Percentiles rank a stretch among this genome's conserved stretches.
phyloP scores from a whole-genome alignment of 306 rosid genomes.

The Quillaja saponaria region DNA sequence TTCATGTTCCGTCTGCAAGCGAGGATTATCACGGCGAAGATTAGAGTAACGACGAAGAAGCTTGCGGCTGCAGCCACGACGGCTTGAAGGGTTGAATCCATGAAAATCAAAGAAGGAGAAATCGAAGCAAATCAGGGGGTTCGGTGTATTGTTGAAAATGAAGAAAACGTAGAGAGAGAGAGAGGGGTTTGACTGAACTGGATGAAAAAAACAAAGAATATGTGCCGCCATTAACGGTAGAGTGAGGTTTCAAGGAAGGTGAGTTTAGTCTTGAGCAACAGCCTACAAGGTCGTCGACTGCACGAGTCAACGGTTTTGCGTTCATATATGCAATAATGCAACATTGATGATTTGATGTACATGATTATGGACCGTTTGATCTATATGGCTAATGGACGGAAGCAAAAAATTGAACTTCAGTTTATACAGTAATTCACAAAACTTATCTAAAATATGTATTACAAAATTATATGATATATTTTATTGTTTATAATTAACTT shows the following conservation, averaged over 20 bases:
- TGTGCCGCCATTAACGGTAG: background rate
- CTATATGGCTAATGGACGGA: no score
- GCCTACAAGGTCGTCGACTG: background rate
- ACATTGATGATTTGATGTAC: no score
- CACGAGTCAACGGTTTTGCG: slow-evolving; percentile 19
- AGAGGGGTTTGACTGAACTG: background rate
- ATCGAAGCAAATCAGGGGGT: background rate
- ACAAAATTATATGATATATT: no score
- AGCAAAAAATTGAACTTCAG: no score
- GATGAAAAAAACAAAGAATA: background rate
- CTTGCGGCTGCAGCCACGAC: slow-evolving; percentile 48
- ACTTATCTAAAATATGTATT: no score
- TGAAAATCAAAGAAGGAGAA: background rate
- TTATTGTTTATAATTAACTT: no score
- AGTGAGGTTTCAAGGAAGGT: slow-evolving; percentile 19
- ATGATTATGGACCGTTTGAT: no score
- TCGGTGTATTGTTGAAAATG: background rate
- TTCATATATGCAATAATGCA: no score
- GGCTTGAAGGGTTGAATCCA: slow-evolving; percentile 13
- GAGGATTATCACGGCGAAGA: slow-evolving; percentile 40
- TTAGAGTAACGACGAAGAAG: slow-evolving; percentile 50
- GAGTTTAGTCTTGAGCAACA: background rate
- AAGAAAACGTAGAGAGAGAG: background rate
- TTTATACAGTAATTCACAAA: no score
- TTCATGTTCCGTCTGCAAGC: slow-evolving; percentile 31